Conservation (phyloP, 441 rosid species). For the Biscutella laevigata region DNA sequence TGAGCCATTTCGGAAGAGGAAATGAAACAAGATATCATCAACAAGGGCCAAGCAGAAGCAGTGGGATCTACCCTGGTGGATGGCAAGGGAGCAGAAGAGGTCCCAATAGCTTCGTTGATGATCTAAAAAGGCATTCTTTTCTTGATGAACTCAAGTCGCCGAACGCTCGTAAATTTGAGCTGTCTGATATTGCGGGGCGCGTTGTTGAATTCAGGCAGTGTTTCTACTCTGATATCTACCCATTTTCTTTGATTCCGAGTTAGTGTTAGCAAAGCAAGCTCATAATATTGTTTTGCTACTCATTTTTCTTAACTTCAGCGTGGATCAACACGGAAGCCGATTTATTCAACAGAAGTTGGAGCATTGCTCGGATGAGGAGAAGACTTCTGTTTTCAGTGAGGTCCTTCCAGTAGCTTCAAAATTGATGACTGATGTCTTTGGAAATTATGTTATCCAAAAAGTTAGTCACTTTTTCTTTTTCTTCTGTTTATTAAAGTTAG, state of each 20-base stretch:
- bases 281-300: constrained; percentile 19
- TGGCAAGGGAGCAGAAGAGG: constrained; percentile 68
- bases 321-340: constrained; percentile 78
- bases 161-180: constrained; percentile 54
- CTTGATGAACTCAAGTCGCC: constrained; percentile 68
- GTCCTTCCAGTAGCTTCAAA: constrained; percentile 60
- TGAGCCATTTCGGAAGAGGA: constrained; percentile 37
- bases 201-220: constrained; percentile 64
- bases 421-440: constrained; percentile 69
- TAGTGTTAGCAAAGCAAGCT: neutral
- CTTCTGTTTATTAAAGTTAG: neutral
- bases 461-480: constrained; percentile 22
- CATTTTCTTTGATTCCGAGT: neutral
- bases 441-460: constrained; percentile 72
- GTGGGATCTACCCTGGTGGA: constrained; percentile 45
- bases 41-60: constrained; percentile 42
- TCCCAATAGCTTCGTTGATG: constrained; percentile 34
- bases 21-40: constrained; percentile 47
- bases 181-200: constrained; percentile 56
- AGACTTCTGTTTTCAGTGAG: constrained; percentile 54
- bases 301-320: constrained; percentile 34
- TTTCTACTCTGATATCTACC: constrained; percentile 23
- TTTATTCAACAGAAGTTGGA: constrained; percentile 73
- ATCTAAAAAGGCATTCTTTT: constrained; percentile 52
- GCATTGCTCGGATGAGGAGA: constrained; percentile 49